Base-by-base conservation (phyloP, 495 filamentous ascomycete genomes). In the Aspergillus steynii region DNA sequence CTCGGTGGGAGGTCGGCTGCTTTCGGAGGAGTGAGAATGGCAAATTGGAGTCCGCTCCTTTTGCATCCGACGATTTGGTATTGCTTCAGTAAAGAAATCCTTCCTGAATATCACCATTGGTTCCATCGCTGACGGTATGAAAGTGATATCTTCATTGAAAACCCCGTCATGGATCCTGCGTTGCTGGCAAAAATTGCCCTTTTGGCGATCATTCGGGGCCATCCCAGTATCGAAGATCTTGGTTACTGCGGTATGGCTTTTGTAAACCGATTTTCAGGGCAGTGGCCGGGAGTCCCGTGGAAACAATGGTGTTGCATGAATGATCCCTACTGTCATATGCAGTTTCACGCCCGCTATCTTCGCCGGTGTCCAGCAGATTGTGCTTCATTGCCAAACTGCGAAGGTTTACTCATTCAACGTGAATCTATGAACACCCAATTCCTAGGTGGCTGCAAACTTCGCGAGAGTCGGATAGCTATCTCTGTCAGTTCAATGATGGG, bases 351-450 rank as follows among this genome's bases (percentile, higher is more conserved):
- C 42, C 42, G 42, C 42, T 46, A 46, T 46, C 42, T 46, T 46
- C 42, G 42, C 7, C 15, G 7, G 7, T 46, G 7, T 46, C 42
- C 42, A 46, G 42, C 42, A 46, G 15, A 46, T 46, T 46, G 42
- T 7, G 7, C 42, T 15, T 46, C 42, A 46, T 46, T 15, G 42
- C 42, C 42, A 46, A 15, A 46, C 42, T 46, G 42, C 42, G 42
- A 46, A 46, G 42, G 42, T 46, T 46, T 46, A 46, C 42, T 46
- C 42, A n/a, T n/a, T n/a, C 42, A 46, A 46, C 42, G 42, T 46
- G 15, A 15, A 46, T 46, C 42, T 46, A 46, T 46, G 7, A 46
- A 46, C 7, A 15, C n/a, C n/a, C n/a, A n/a, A n/a, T n/a, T n/a
- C n/a, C n/a, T n/a, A n/a, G n/a, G n/a, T n/a, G n/a, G n/a, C n/a